phyloP scores from a whole-genome alignment of 768 basidiomycete species.

The Boletellus ananiceps region DNA sequence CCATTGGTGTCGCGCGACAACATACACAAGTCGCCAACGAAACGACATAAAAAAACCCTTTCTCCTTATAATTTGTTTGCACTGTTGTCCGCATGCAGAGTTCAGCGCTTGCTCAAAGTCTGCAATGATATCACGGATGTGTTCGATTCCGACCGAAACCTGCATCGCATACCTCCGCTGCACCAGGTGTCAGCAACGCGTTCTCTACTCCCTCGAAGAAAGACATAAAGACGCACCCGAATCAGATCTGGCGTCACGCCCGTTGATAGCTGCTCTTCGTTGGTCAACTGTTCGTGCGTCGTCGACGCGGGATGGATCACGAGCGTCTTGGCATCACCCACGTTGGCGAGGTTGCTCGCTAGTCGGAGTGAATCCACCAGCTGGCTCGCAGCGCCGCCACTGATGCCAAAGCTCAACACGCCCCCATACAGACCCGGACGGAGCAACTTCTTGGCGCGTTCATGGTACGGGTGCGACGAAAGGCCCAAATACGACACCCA shows the following conservation, averaged over 20 bases:
- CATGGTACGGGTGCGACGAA: constrained; percentile 54
- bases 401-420: constrained; percentile 73
- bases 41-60: no score
- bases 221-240: constrained; percentile 35
- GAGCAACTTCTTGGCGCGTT: constrained; percentile 52
- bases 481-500: constrained; percentile 84
- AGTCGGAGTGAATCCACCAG: constrained; percentile 69
- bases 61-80: not conserved
- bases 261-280: constrained; percentile 42
- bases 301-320: constrained; percentile 57
- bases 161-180: constrained; percentile 7
- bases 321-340: constrained; percentile 61
- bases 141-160: constrained; percentile 44
- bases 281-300: constrained; percentile 54
- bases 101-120: constrained; percentile 42
- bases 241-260: constrained; percentile 57
- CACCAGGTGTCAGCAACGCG: no score
- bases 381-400: constrained; percentile 53
- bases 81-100: not conserved
- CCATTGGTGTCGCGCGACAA: no score
- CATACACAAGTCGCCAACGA: no score
- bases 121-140: constrained; percentile 43
- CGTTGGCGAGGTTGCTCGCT: constrained; percentile 69
- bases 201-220: not conserved
- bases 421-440: constrained; percentile 58